Conservation (phyloP, 768 basidiomycete genomes). For the Trametes coccinea region DNA sequence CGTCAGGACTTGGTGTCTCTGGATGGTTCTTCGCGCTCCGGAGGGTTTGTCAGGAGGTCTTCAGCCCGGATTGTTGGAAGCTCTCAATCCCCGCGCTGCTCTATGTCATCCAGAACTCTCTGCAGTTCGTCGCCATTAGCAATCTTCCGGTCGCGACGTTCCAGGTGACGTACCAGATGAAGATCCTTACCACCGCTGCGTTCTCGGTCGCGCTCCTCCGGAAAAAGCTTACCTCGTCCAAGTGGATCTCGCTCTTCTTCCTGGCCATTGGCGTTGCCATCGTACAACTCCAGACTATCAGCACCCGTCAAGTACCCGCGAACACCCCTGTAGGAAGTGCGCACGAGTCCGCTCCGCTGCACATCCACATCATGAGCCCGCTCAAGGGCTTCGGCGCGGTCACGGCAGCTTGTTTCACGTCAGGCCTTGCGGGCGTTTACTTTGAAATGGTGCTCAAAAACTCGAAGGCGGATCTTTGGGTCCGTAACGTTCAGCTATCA, state of each 20-base stretch:
- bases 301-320: slow-evolving; percentile 27
- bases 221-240: slow-evolving; percentile 66
- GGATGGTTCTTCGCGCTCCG: slow-evolving; percentile 44
- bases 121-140: slow-evolving; percentile 92
- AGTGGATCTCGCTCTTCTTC: slow-evolving; percentile 85
- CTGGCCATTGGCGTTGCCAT: slow-evolving; percentile 88
- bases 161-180: slow-evolving; percentile 97
- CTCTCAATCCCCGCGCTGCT: slow-evolving; percentile 95
- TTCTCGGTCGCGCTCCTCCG: slow-evolving; percentile 84
- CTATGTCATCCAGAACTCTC: slow-evolving; percentile 93
- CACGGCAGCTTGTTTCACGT: slow-evolving; percentile 83
- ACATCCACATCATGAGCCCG: slow-evolving; percentile 68
- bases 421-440: slow-evolving; percentile 89
- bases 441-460: slow-evolving; percentile 93
- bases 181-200: slow-evolving; percentile 90
- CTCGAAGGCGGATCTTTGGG: slow-evolving; percentile 83
- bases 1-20: slow-evolving; percentile 30
- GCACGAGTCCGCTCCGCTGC: slow-evolving; percentile 25
- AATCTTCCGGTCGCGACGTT: slow-evolving; percentile 96
- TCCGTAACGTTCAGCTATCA: slow-evolving; percentile 87
- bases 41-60: slow-evolving; percentile 69
- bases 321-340: slow-evolving; percentile 62
- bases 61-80: slow-evolving; percentile 95
- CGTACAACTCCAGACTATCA: slow-evolving; percentile 52
- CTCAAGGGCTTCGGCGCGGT: slow-evolving; percentile 84